Conservation (phyloP, 306 rosid genomes). For the Aeschynomene evenia region DNA sequence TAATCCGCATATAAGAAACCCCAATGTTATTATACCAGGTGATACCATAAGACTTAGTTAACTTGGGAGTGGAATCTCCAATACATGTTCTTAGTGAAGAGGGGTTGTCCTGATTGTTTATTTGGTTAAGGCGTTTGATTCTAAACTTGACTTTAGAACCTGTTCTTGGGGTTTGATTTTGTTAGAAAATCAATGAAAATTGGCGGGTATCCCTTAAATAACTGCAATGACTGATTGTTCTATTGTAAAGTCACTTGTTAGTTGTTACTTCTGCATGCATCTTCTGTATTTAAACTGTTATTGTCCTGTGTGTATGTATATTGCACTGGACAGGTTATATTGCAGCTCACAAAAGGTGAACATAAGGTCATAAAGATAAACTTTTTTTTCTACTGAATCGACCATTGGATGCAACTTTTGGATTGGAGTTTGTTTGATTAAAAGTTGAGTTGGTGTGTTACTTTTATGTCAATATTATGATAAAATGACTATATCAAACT, state of each 20-base stretch:
- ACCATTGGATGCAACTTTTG: too few species aligned
- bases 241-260: conserved; percentile 18
- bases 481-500: too few species aligned
- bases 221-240: conserved; percentile 10
- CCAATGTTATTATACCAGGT: conserved; percentile 61
- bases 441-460: too few species aligned
- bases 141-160: not conserved
- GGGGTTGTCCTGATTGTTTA: not conserved
- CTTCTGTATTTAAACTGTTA: conserved; percentile 18
- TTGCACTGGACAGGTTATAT: not conserved
- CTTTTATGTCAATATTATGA: too few species aligned
- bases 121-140: not conserved
- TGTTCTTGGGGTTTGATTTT: not conserved
- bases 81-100: conserved; percentile 15
- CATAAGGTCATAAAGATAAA: too few species aligned
- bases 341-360: conserved; percentile 1
- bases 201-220: conserved; percentile 3
- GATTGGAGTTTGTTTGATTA: too few species aligned
- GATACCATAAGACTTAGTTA: conserved; percentile 55
- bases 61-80: conserved; percentile 11
- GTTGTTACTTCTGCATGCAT: conserved; percentile 16
- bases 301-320: not conserved
- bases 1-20: conserved; percentile 69
- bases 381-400: too few species aligned
- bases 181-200: conserved; percentile 1